phyloP scores from a whole-genome alignment of 2,329 filamentous ascomycete species.

The Madurella mycetomatis region DNA sequence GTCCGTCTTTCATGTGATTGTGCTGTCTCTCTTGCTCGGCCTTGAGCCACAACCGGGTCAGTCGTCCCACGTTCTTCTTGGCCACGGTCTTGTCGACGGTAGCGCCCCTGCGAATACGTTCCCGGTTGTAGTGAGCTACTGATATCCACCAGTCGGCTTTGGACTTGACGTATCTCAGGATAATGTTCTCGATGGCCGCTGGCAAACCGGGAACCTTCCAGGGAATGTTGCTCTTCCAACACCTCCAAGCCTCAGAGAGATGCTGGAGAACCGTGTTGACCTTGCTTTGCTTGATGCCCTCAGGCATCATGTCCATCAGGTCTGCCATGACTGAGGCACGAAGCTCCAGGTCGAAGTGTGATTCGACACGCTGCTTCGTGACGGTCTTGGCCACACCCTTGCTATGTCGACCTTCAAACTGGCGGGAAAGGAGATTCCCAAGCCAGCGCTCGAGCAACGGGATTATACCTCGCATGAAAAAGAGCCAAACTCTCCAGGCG shows the following conservation, averaged over 20 bases:
- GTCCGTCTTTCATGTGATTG: slow-evolving; percentile 99
- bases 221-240: slow-evolving; percentile 99
- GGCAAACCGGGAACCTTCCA: slow-evolving; percentile 98
- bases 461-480: slow-evolving; percentile 98
- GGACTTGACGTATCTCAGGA: slow-evolving; percentile 95
- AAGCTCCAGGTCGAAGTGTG: slow-evolving; percentile 94
- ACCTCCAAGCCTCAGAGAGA: slow-evolving; percentile 96
- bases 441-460: slow-evolving; percentile 95
- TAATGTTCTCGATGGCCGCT: slow-evolving; percentile 97
- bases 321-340: slow-evolving; percentile 98
- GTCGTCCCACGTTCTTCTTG: slow-evolving; percentile 95
- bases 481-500: slow-evolving; percentile 97
- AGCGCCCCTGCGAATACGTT: slow-evolving; percentile 91
- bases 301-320: slow-evolving; percentile 99
- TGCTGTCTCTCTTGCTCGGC: slow-evolving; percentile 97
- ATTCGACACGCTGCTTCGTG: slow-evolving; percentile 97
- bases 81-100: slow-evolving; percentile 99
- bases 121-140: slow-evolving; percentile 96
- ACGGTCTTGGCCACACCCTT: slow-evolving; percentile 99
- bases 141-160: slow-evolving; percentile 99
- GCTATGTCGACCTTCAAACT: slow-evolving; percentile 97
- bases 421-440: slow-evolving; percentile 90
- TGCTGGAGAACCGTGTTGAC: slow-evolving; percentile 97
- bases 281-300: slow-evolving; percentile 99
- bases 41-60: slow-evolving; percentile 95